A percentile compares a stretch with the other conserved stretches of the same genome.
Evolutionary conservation across 2,329 filamentous ascomycete species (phyloP).

Genomic region (Colletotrichum eleusines): DNA sequence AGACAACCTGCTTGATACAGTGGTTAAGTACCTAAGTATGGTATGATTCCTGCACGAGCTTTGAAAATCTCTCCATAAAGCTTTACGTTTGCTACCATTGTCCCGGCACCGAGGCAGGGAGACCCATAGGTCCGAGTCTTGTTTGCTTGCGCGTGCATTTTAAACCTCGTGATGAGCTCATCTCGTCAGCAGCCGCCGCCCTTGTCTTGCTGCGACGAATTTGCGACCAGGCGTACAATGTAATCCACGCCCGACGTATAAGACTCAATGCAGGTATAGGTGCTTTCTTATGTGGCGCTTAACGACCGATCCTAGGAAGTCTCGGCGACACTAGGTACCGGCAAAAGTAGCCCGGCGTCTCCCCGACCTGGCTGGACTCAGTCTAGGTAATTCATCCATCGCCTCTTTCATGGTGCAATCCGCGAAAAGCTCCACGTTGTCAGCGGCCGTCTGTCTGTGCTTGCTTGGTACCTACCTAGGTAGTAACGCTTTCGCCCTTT

Average conservation of each 20-base stretch:
- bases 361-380: not conserved
- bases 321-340: not conserved
- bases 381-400: no score
- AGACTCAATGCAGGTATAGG: constrained; percentile 17
- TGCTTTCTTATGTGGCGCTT: not conserved
- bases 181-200: not conserved
- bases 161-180: constrained; percentile 17
- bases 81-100: constrained; percentile 4
- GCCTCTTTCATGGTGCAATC: no score
- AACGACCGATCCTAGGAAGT: not conserved
- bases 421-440: constrained; percentile 23
- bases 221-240: not conserved
- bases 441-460: constrained; percentile 16
- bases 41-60: constrained; percentile 9
- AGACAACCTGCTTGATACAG: constrained; percentile 1
- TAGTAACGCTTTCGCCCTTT: constrained; percentile 13
- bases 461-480: not conserved
- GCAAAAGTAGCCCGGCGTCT: not conserved
- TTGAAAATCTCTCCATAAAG: constrained; percentile 1
- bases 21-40: constrained; percentile 11
- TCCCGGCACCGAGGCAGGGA: constrained; percentile 1
- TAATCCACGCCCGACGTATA: constrained; percentile 3
- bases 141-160: constrained; percentile 22
- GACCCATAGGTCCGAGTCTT: constrained; percentile 12
- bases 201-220: constrained; percentile 15